Percentiles rank a stretch among this genome's conserved stretches.
phyloP scores from a whole-genome alignment of 345 rosid species.

The Corchorus olitorius region DNA sequence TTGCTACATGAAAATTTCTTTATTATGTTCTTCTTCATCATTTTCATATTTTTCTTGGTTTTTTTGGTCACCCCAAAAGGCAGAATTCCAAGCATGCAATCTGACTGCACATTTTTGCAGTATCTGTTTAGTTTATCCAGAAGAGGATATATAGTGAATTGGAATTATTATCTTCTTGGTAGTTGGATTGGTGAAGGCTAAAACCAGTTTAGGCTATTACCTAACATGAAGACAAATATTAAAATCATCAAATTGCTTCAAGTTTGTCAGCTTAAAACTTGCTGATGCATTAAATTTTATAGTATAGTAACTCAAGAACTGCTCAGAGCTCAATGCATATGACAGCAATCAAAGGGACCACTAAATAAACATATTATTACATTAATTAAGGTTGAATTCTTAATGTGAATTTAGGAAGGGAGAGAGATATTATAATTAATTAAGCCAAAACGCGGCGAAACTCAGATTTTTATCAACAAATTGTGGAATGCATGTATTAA shows the following conservation, averaged over 20 bases:
- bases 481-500: background rate
- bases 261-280: background rate
- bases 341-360: background rate
- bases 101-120: background rate
- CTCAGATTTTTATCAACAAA: background rate
- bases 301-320: background rate
- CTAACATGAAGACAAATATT: background rate
- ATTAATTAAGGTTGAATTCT: background rate
- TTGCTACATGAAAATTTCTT: background rate
- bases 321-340: background rate
- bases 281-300: background rate
- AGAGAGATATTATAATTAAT: background rate
- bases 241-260: background rate
- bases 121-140: background rate
- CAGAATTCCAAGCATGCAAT: background rate
- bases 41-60: background rate
- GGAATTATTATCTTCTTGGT: background rate
- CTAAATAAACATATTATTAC: background rate
- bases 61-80: background rate
- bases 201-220: background rate
- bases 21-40: no score
- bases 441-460: background rate
- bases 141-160: background rate
- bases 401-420: background rate
- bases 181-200: constrained; percentile 15